Evolutionary conservation across 192 early-diverging fungal genomes (phyloP).

Genomic region (Spizellomyces sp.): DNA sequence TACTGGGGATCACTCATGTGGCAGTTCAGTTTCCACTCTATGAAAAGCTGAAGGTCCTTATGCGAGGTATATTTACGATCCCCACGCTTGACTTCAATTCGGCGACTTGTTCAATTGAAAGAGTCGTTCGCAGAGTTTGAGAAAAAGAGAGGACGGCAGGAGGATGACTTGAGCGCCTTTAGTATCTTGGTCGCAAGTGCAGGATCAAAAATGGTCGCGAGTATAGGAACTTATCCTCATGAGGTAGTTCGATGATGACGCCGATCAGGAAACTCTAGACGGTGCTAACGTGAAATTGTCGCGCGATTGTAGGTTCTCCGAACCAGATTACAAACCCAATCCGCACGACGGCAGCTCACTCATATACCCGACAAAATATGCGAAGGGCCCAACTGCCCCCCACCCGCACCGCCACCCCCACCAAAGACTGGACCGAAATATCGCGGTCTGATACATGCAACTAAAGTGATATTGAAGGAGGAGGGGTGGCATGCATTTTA

Average conservation of each 20-base stretch:
- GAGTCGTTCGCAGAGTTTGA: conserved; percentile 1
- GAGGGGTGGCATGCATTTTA: conserved; percentile 87
- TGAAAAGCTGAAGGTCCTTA: conserved; percentile 75
- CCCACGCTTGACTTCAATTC: neutral
- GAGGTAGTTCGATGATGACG: conserved; percentile 59
- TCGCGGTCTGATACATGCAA: conserved; percentile 79
- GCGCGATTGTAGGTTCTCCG: conserved; percentile 65
- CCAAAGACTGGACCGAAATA: conserved; percentile 57
- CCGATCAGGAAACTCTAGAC: neutral
- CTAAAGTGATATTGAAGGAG: conserved; percentile 68
- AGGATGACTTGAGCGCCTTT: conserved; percentile 34
- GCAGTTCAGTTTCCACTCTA: conserved; percentile 96
- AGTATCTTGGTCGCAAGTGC: conserved; percentile 81
- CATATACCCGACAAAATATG: conserved; percentile 48
- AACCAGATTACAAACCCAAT: conserved; percentile 90
- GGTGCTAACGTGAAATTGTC: neutral
- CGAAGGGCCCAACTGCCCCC: conserved; percentile 25
- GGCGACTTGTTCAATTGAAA: neutral
- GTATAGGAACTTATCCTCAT: conserved; percentile 90
- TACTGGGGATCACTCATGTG: conserved; percentile 91
- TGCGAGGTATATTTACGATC: conserved; percentile 22
- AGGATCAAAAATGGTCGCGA: conserved; percentile 87
- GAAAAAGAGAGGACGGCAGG: conserved; percentile 6
- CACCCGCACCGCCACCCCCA: conserved; percentile 7
- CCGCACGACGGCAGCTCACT: conserved; percentile 32